phyloP scores from a whole-genome alignment of 768 basidiomycete genomes.

The Ephemerocybe angulata region DNA sequence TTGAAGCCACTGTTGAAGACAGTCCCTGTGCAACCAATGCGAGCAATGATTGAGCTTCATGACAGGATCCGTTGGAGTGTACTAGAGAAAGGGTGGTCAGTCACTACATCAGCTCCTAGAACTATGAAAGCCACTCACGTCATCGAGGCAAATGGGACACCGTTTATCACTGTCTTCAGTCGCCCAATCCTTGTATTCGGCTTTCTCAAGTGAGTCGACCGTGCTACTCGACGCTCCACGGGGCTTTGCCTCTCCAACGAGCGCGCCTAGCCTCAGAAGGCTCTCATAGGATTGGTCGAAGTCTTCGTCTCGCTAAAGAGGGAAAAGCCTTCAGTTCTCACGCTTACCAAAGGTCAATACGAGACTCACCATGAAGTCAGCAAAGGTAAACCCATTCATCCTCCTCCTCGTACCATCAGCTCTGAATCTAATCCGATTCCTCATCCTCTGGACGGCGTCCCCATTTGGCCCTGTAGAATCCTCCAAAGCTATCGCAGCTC shows the following conservation, averaged over 20 bases:
- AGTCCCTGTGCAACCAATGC: conserved; percentile 79
- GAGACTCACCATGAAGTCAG: conserved; percentile 39
- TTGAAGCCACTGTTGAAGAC: conserved; percentile 81
- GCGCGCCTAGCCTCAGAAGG: conserved; percentile 52
- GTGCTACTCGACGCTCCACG: conserved; percentile 60
- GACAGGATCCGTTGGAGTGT: conserved; percentile 55
- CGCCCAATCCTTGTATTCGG: conserved; percentile 14
- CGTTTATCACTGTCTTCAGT: conserved; percentile 45
- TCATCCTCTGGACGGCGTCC: neutral
- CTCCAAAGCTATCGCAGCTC: neutral
- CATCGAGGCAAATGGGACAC: conserved; percentile 83
- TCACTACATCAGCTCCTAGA: conserved; percentile 8
- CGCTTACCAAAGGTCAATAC: neutral
- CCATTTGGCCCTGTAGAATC: too few species aligned
- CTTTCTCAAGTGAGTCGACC: conserved; percentile 42
- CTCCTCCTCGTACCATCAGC: too few species aligned
- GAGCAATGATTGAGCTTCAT: conserved; percentile 66
- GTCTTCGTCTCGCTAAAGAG: conserved; percentile 63
- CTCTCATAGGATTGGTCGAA: conserved; percentile 76
- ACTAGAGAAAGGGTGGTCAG: conserved; percentile 38
- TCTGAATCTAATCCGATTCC: neutral
- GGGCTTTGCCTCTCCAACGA: conserved; percentile 67
- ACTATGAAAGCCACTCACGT: conserved; percentile 46
- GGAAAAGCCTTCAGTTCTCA: neutral
- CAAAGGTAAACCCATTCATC: conserved; percentile 18